Base-by-base conservation (phyloP, 768 basidiomycete genomes). In the Hericium alpestre region DNA sequence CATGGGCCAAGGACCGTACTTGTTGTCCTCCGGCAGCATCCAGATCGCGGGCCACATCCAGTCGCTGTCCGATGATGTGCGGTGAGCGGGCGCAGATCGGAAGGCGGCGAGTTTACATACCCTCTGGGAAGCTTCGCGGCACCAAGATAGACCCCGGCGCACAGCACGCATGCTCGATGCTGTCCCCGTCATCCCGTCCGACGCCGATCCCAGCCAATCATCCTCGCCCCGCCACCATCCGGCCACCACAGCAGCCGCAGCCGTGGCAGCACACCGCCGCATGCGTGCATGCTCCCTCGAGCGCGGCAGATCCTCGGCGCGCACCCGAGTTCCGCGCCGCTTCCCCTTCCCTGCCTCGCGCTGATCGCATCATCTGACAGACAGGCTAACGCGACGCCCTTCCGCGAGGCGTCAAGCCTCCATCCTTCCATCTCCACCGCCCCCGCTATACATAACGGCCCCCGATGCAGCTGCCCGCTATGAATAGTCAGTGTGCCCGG, bases 81-180 rank as follows among this genome's bases (percentile, higher is more conserved):
- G 27, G 27, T 32, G 27, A 32, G 27, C 27, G 27, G 8, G 47
- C 63, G 62, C 40, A 55, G 27, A 20, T 38, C 3, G 54, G 39
- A 56, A 57, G 22, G 49, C n/a, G 27, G 27, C 27, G 27, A 1
- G 8, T 32, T 5, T 5, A 32, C 27, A 65, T 65, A 85, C 78
- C 88, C 87, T 57, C 78, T 78, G n/a, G 93, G 93, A 60, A 90
- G 77, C 68, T 86, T 88, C 4, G 92, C 93, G 41, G 43, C 43
- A 7, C 43, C n/a, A 20, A n/a, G 43, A n/a, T 20, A n/a, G 20
- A n/a, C 11, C 43, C 43, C 16, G 15, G 41, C 41, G 41, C 41
- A 43, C 41, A 43, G 41, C 41, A 43, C 41, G 15, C 41, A 13
- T 43, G 32, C 32, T 7, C 32, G 32, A 32, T 32, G 32, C 32